These are phyloP conservation scores for Penicilliopsis zonata DNA, from an alignment of 495 filamentous ascomycete genomes.

Conservation along the genomic window DNA sequence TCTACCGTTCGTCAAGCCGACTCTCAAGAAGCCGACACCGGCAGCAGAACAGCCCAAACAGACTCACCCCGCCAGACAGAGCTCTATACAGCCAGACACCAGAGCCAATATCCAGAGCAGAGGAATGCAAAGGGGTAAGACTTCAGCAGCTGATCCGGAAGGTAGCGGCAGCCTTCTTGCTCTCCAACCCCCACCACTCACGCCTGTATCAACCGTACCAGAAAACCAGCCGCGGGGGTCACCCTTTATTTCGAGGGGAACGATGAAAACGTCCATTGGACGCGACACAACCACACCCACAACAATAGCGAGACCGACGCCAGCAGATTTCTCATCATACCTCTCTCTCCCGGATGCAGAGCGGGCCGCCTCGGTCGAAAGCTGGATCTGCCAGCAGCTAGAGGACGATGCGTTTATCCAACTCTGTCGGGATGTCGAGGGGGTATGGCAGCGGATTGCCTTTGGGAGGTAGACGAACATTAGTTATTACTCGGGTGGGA, in stretches of 20 bases:
- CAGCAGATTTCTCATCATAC: conserved; percentile 23
- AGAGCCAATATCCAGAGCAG: not conserved
- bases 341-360: conserved; percentile 19
- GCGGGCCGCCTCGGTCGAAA: conserved; percentile 22
- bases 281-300: conserved; percentile 5
- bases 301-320: conserved; percentile 2
- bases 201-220: not conserved
- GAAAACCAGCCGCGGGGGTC: not conserved
- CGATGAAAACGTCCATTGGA: not conserved
- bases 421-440: conserved; percentile 33
- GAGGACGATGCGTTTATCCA: conserved; percentile 31
- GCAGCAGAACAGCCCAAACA: not conserved
- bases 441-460: conserved; percentile 29
- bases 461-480: conserved; percentile 23
- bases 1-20: conserved; percentile 27
- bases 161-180: not conserved
- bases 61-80: too few species aligned
- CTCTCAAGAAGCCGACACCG: conserved; percentile 9
- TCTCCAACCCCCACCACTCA: not conserved
- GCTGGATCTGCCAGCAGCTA: conserved; percentile 31
- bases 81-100: not conserved
- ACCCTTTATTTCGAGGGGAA: not conserved
- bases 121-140: not conserved
- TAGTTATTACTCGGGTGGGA: too few species aligned
- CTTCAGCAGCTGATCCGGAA: not conserved